Base-by-base conservation (phyloP, 768 basidiomycete genomes). In the Tulasnella sp. region DNA sequence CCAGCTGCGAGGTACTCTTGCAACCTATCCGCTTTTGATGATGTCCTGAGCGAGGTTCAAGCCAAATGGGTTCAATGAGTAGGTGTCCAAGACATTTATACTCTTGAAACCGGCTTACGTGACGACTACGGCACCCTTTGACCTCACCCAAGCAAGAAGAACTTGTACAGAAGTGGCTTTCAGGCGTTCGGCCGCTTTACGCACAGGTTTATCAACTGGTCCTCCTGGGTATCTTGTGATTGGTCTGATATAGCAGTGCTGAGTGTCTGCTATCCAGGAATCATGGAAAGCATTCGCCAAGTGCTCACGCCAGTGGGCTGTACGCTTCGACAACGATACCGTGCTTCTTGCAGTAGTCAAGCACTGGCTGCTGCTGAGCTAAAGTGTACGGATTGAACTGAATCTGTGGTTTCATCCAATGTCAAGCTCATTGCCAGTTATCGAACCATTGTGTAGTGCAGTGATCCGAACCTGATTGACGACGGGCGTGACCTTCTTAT, bases 351-450 rank as follows among this genome's bases (percentile, higher is more conserved):
- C 84, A 81, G 71, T 84, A 85, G 39, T 84, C 83, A 69, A 90
- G 80, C 41, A 89, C 81, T 3, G 84, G 84, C 74, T 86, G 83
- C 44, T 84, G 84, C 22, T 85, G 82, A 39, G 86, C 83, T 81
- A 87, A 88, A 69, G 90, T 86, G 77, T 90, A 91, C 12, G 91
- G 89, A 77, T 90, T 88, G 37, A 91, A 80, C 73, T 84, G 83
- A 65, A 91, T 88, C 87, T 90, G 69, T 9, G 5, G 37, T 35
- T 8, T 7, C n/a, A n/a, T n/a, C n/a, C 14, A 41, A 26, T 37
- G 19, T 62, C 12, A 44, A 7, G 26, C 36, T 41, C 71, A 11
- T 19, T 0, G 40, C 32, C 41, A 11, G 26, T 29, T 5, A 8
- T 29, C 12, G 39, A 40, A n/a, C 12, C 14, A 52, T 32, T 29